A percentile compares a stretch with the other conserved stretches of the same genome.
phyloP scores from a whole-genome alignment of 306 rosid genomes.

The Erythrophleum fordii region DNA sequence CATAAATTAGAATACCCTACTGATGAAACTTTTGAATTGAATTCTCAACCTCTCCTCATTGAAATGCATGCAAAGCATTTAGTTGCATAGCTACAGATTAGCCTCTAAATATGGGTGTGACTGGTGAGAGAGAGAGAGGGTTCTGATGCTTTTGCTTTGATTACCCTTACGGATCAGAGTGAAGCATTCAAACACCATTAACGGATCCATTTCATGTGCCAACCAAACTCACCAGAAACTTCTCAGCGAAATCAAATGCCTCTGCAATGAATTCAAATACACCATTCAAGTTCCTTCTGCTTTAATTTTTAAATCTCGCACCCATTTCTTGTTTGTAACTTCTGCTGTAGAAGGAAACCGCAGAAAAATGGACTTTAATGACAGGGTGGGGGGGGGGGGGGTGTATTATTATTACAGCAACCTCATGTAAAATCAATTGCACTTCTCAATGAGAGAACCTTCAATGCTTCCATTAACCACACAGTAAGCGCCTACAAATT shows the following conservation, averaged over 20 bases:
- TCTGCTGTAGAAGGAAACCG: not conserved
- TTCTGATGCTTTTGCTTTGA: constrained; percentile 40
- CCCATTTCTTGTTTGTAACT: constrained; percentile 12
- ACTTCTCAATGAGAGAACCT: constrained; percentile 40
- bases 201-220: constrained; percentile 64
- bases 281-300: constrained; percentile 32
- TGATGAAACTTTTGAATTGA: constrained; percentile 58
- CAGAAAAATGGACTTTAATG: constrained; percentile 32
- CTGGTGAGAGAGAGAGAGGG: constrained; percentile 30
- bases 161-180: constrained; percentile 49
- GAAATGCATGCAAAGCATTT: constrained; percentile 74
- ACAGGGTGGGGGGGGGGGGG: constrained; percentile 3
- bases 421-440: constrained; percentile 37
- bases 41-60: constrained; percentile 65
- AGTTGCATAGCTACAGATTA: constrained; percentile 57
- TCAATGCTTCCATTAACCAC: constrained; percentile 48
- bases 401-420: constrained; percentile 18
- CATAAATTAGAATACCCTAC: constrained; percentile 48
- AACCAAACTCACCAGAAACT: constrained; percentile 60
- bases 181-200: constrained; percentile 63
- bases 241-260: constrained; percentile 54
- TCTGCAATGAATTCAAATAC: constrained; percentile 39
- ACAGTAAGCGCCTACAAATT: constrained; percentile 7
- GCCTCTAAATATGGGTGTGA: constrained; percentile 52
- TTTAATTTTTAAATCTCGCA: constrained; percentile 16